Evolutionary conservation across 768 basidiomycete species (phyloP), one percentile per base, ranked within the genome.

Genomic region (Exsudoporus frostii): DNA sequence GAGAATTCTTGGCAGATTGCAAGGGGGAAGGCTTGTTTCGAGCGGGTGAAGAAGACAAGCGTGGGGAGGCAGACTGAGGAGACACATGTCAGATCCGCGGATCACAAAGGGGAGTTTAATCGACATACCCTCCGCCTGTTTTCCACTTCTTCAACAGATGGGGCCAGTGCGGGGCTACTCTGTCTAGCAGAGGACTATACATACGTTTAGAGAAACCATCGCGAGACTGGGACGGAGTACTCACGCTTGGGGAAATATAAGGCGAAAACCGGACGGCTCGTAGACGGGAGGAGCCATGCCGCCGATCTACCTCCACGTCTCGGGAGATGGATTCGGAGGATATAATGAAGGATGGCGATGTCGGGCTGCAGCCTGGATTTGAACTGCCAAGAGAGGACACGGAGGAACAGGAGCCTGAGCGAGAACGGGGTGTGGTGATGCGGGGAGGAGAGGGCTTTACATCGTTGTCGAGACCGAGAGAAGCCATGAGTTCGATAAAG

Each of bases 401-500:
- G 41, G 79, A 76, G 44, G 74, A 76, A 49, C 81, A 78, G 27
- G 74, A 73, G 24, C 76, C 74, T 27, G 74, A 74, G 61, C 67
- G 71, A 51, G 69, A 65, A 51, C 65, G 70, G 19, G 58, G 37
- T 5, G 50, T 30, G 34, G 36, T 56, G 56, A 67, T 57, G 55
- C 59, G 62, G 60, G 71, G 48, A 43, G 72, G 61, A 24, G 66
- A 59, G 57, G 66, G 57, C 43, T 73, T 69, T 48, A 73, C 43
- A 29, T 70, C 59, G 59, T 79, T 78, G 59, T 88, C 82, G 69
- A 92, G 77, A 58, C 88, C 90, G 60, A 92, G 76, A 55, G 90
- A 82, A 57, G 82, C 82, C 88, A 92, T 90, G 67, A 92, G 86
- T 74, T 91, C 85, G 53, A 90, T 84, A 69, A 92, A 92, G 51